Percentiles rank a stretch among this genome's conserved stretches.
Conservation (phyloP, 83 land plant species). For the Larix sibirica region DNA sequence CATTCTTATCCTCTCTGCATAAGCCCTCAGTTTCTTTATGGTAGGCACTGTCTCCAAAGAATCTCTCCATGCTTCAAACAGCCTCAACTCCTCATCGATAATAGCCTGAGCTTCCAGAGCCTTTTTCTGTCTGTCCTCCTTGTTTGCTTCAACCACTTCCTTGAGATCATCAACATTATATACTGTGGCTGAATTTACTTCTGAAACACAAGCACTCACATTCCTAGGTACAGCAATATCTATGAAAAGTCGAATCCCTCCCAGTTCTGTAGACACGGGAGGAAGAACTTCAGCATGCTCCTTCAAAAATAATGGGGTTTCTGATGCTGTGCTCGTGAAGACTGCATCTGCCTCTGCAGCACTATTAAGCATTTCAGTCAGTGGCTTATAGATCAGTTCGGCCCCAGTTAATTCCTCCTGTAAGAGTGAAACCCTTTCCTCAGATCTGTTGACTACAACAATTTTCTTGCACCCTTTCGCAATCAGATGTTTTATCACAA, state of each 20-base stretch:
- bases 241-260: conserved; percentile 77
- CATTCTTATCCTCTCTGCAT: conserved; percentile 80
- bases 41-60: conserved; percentile 98
- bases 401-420: conserved; percentile 69
- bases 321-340: conserved; percentile 97
- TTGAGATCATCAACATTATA: conserved; percentile 97
- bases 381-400: conserved; percentile 77
- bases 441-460: conserved; percentile 84
- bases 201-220: conserved; percentile 79
- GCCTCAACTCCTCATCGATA: conserved; percentile 74
- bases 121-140: conserved; percentile 87
- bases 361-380: conserved; percentile 74
- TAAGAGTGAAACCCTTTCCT: conserved; percentile 78
- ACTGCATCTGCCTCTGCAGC: conserved; percentile 92
- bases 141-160: conserved; percentile 97
- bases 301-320: conserved; percentile 75
- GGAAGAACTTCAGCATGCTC: conserved; percentile 72
- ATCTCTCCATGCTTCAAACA: conserved; percentile 96
- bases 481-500: conserved; percentile 92
- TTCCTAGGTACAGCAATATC: conserved; percentile 97
- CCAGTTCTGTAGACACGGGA: conserved; percentile 34
- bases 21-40: conserved; percentile 92
- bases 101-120: conserved; percentile 96
- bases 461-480: conserved; percentile 90
- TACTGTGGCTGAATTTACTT: conserved; percentile 49